These are phyloP conservation scores for Orbilia javanica DNA, from an alignment of 2,329 filamentous ascomycete species.

Conservation along the genomic window DNA sequence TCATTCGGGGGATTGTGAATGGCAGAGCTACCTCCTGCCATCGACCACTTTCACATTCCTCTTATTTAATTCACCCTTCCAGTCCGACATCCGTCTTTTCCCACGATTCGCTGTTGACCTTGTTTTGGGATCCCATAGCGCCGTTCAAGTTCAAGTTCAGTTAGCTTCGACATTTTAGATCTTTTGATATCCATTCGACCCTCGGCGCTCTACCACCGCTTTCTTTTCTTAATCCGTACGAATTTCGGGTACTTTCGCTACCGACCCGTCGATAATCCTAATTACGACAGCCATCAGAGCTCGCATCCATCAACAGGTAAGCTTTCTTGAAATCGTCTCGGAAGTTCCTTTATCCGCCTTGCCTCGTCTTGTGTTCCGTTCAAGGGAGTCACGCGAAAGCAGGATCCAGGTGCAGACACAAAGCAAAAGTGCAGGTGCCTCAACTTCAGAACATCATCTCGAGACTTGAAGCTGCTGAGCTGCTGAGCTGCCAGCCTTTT, in stretches of 20 bases:
- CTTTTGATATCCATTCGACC: conserved; percentile 6
- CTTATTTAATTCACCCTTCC: conserved; percentile 14
- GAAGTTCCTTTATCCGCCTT: conserved; percentile 54
- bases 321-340: conserved; percentile 34
- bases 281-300: conserved; percentile 9
- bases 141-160: neutral
- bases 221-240: conserved; percentile 12
- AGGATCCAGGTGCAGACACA: conserved; percentile 56
- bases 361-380: conserved; percentile 16
- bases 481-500: conserved; percentile 1
- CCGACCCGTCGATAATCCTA: conserved; percentile 27
- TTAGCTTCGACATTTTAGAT: conserved; percentile 26
- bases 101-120: conserved; percentile 1
- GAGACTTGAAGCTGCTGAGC: conserved; percentile 34
- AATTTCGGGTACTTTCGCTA: conserved; percentile 22
- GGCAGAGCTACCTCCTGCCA: conserved; percentile 20
- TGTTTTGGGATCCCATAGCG: conserved; percentile 33
- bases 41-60: conserved; percentile 22
- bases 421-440: conserved; percentile 55
- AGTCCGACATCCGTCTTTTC: conserved; percentile 2
- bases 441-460: conserved; percentile 31
- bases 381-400: conserved; percentile 55
- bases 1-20: conserved; percentile 53
- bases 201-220: conserved; percentile 9
- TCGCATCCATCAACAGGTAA: conserved; percentile 42